Base-by-base conservation (phyloP, 73 alveolate species). In the Tetrahymena elliotti region DNA sequence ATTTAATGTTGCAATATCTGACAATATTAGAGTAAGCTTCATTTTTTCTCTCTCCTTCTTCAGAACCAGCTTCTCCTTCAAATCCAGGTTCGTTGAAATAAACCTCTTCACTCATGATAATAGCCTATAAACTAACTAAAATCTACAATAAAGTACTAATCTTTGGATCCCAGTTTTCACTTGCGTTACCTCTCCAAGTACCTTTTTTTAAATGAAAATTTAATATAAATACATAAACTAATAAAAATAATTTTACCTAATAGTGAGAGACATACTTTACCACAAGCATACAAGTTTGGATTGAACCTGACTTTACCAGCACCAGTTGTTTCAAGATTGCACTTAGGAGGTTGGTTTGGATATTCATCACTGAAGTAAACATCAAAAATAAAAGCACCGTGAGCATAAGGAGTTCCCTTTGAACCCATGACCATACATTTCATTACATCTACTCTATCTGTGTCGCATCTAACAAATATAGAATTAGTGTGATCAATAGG, bases 11-110 rank as follows among this genome's bases (percentile, higher is more conserved):
- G 84, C 99, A 97, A 95, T 97, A 99, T 94, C 99, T 97, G 6
- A 99, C 99, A 31, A 98, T 97, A 92, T 98, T 98, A 33, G 99
- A 96, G 96, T 98, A 99, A 0, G 99, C 99, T 83, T 98, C 99
- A 96, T 98, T 99, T 97, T 99, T 98, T 31, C 97, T 96, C 94
- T 98, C 99, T 27, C 99, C 99, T 35, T 95, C 98, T 24, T 98
- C 95, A 27, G 99, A 97, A 35, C 99, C 99, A 94, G 98, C 98
- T 96, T 98, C 99, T 22, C 95, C 95, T 38, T 96, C 97, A 97
- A 94, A 94, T 33, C 98, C 97, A 35, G 99, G 99, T 40, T 97
- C 99, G 96, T 97, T 97, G 53, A 95, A 97, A 92, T 96, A 97
- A 16, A 97, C 98, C 54, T 96, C 97, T 52, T 97, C 98, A 83